Percentiles rank a stretch among this genome's conserved stretches.
Conservation (phyloP, 1,284 basidiomycete species). For the Leccinum pallidistipes region DNA sequence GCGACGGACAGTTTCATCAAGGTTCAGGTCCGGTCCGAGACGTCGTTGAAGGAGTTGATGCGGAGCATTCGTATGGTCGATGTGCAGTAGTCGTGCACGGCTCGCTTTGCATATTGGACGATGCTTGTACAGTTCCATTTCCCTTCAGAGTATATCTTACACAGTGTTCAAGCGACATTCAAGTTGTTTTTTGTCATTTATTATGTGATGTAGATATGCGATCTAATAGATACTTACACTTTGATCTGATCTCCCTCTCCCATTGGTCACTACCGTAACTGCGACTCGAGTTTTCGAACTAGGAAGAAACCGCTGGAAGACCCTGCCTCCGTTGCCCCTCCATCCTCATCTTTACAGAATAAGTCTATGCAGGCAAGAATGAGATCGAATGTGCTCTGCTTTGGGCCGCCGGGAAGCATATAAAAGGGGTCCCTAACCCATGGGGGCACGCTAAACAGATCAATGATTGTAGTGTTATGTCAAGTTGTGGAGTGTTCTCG, state of each 20-base stretch:
- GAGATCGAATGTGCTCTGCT: no score
- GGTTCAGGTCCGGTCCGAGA: not conserved
- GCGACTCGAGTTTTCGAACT: no score
- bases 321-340: no score
- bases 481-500: no score
- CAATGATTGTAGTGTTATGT: no score
- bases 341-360: no score
- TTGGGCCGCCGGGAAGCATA: no score
- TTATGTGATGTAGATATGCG: not conserved
- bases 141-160: not conserved
- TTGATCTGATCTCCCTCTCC: no score
- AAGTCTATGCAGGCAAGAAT: no score
- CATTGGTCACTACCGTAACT: not conserved
- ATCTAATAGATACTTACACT: not conserved
- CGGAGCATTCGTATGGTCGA: not conserved
- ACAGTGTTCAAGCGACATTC: not conserved
- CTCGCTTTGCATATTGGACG: not conserved
- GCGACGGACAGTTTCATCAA: not conserved
- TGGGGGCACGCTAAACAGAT: no score
- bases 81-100: not conserved
- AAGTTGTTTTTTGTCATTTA: not conserved
- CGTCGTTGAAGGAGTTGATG: not conserved
- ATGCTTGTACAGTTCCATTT: not conserved
- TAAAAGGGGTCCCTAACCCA: no score
- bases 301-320: no score